phyloP scores from a whole-genome alignment of 23 red algal genomes.

The Pyropia yezoensis region DNA sequence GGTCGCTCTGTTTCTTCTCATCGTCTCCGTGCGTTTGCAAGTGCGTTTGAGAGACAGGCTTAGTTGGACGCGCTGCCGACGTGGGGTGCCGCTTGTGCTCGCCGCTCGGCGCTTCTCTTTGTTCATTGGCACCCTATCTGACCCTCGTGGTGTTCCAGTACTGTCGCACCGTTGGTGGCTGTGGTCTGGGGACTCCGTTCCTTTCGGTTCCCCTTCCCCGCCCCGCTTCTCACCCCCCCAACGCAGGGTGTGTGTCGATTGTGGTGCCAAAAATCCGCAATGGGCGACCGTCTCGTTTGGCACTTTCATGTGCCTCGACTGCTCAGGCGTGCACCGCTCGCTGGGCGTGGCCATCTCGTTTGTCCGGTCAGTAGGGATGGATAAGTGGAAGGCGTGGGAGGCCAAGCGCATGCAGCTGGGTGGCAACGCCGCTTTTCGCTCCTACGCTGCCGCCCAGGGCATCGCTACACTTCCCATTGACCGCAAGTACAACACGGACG shows the following conservation, averaged over 20 bases:
- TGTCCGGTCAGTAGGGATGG: conserved; percentile 98
- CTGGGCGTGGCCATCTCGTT: conserved; percentile 94
- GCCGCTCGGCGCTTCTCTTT: too few species aligned
- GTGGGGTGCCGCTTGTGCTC: too few species aligned
- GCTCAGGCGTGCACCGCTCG: conserved; percentile 83
- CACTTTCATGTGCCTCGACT: conserved; percentile 98
- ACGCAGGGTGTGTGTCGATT: conserved; percentile 84
- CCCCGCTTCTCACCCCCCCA: background rate
- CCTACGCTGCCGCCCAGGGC: conserved; percentile 50
- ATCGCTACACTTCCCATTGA: conserved; percentile 43
- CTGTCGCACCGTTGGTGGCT: background rate
- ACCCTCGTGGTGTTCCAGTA: too few species aligned
- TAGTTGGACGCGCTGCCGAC: too few species aligned
- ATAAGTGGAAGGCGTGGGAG: conserved; percentile 93
- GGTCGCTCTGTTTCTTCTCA: background rate
- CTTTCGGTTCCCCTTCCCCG: background rate
- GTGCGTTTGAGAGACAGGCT: background rate
- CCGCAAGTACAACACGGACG: conserved; percentile 72
- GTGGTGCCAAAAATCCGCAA: conserved; percentile 89
- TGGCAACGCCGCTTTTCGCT: conserved; percentile 67
- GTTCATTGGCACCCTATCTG: background rate
- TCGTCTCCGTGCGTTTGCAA: background rate
- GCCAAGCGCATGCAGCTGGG: conserved; percentile 82
- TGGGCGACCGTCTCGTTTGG: conserved; percentile 97
- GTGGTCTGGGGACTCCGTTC: background rate